These are phyloP conservation scores for Cantharellus cinnabarinus DNA, from an alignment of 768 basidiomycete species.

Conservation along the genomic window DNA sequence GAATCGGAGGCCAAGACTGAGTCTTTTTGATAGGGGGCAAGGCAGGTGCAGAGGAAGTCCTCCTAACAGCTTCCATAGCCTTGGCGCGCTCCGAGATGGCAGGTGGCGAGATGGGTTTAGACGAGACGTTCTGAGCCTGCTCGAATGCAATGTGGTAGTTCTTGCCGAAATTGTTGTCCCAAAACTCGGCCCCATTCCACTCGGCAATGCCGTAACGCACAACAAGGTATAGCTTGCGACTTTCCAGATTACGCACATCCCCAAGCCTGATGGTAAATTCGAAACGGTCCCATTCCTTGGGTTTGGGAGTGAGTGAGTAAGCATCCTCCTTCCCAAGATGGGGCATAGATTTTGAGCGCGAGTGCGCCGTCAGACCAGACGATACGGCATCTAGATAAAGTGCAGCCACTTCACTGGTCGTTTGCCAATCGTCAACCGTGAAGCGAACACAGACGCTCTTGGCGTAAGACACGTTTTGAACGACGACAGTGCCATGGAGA, in stretches of 20 bases:
- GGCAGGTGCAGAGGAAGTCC: too few relatives aligned
- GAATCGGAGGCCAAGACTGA: too few relatives aligned
- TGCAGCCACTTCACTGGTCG: constrained; percentile 78
- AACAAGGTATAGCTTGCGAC: constrained; percentile 64
- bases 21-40: too few relatives aligned
- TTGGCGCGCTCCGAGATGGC: neutral
- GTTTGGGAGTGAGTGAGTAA: neutral
- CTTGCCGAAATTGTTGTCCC: constrained; percentile 73
- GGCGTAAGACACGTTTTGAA: constrained; percentile 70
- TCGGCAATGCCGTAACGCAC: constrained; percentile 33
- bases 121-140: neutral
- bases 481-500: constrained; percentile 48
- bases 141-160: constrained; percentile 65
- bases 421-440: constrained; percentile 90
- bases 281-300: constrained; percentile 37
- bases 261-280: constrained; percentile 48
- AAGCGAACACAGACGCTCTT: constrained; percentile 81
- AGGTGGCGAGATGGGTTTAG: neutral
- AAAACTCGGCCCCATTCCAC: constrained; percentile 51
- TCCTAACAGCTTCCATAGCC: too few relatives aligned
- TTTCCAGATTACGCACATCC: constrained; percentile 45
- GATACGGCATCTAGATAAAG: constrained; percentile 32
- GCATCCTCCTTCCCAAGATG: neutral
- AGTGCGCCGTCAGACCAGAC: constrained; percentile 5
- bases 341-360: constrained; percentile 10